These are phyloP conservation scores for Eimeria sp. DNA, from an alignment of 169 alveolate genomes.

Conservation along the genomic window DNA sequence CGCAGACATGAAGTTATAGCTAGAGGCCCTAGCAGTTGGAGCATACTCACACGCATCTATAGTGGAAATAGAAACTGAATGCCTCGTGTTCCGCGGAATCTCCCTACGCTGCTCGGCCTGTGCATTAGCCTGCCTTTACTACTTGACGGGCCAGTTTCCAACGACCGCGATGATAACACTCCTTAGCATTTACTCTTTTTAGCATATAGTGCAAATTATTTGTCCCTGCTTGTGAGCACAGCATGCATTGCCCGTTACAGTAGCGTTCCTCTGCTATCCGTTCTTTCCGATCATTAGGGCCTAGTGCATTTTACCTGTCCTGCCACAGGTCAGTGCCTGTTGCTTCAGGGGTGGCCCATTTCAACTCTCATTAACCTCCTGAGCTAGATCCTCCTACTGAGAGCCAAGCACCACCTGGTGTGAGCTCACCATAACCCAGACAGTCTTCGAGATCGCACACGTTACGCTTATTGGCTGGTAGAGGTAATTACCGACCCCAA, in stretches of 20 bases:
- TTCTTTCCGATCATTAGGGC: not conserved
- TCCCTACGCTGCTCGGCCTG: no score
- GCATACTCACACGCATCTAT: no score
- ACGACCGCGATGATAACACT: no score
- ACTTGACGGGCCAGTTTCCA: no score
- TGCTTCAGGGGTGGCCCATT: not conserved
- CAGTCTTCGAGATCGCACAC: no score
- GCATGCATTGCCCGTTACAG: not conserved
- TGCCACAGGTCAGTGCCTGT: not conserved
- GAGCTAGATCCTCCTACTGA: not conserved
- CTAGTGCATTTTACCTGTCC: not conserved
- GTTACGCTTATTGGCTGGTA: no score
- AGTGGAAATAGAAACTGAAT: no score
- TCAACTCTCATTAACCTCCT: not conserved
- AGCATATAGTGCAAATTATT: not conserved
- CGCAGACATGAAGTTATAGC: no score
- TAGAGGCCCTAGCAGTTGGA: no score
- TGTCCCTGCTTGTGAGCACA: not conserved
- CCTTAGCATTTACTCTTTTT: no score
- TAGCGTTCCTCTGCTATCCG: not conserved
- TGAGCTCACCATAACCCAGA: not conserved
- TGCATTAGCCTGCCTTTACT: no score
- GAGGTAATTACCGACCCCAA: not conserved
- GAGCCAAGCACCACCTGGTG: not conserved
- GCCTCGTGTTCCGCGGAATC: no score